phyloP scores from a whole-genome alignment of 192 early-diverging fungal genomes.

The Coemansia sp. region DNA sequence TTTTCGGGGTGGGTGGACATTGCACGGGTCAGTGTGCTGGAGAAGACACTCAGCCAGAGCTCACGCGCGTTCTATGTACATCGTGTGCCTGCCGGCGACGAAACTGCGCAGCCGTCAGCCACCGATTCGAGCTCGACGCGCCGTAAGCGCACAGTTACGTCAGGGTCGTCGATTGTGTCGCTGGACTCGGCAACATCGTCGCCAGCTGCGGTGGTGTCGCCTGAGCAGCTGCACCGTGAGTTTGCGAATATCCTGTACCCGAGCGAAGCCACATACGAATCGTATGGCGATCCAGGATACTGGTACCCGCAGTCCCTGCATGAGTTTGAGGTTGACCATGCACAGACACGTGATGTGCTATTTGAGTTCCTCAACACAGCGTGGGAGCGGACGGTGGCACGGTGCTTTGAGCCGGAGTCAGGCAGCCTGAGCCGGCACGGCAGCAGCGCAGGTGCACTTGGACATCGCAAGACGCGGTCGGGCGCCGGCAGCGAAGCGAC shows the following conservation, averaged over 20 bases:
- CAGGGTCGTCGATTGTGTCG: slow-evolving; percentile 45
- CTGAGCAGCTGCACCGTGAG: slow-evolving; percentile 37
- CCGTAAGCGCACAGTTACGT: slow-evolving; percentile 26
- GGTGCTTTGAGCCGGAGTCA: slow-evolving; percentile 37
- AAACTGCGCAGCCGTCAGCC: slow-evolving; percentile 11
- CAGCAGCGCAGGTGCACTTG: slow-evolving; percentile 27
- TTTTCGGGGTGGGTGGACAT: slow-evolving; percentile 53
- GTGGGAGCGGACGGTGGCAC: slow-evolving; percentile 45
- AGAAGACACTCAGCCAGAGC: slow-evolving; percentile 38
- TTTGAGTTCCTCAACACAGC: slow-evolving; percentile 54
- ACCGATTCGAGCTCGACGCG: background rate
- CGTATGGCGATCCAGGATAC: slow-evolving; percentile 51
- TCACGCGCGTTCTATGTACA: slow-evolving; percentile 49
- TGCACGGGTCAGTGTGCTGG: slow-evolving; percentile 42
- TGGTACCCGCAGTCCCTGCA: slow-evolving; percentile 56
- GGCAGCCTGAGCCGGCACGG: slow-evolving; percentile 35
- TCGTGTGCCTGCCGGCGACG: slow-evolving; percentile 23
- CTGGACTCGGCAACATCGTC: slow-evolving; percentile 32
- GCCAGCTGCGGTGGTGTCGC: slow-evolving; percentile 11
- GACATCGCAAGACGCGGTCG: slow-evolving; percentile 24
- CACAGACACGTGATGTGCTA: slow-evolving; percentile 41
- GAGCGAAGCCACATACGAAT: slow-evolving; percentile 43
- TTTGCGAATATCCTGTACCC: slow-evolving; percentile 52
- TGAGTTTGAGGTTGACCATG: slow-evolving; percentile 51
- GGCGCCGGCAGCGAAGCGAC: slow-evolving; percentile 3